phyloP scores from a whole-genome alignment of 306 rosid genomes.

The Cajanus cajan region DNA sequence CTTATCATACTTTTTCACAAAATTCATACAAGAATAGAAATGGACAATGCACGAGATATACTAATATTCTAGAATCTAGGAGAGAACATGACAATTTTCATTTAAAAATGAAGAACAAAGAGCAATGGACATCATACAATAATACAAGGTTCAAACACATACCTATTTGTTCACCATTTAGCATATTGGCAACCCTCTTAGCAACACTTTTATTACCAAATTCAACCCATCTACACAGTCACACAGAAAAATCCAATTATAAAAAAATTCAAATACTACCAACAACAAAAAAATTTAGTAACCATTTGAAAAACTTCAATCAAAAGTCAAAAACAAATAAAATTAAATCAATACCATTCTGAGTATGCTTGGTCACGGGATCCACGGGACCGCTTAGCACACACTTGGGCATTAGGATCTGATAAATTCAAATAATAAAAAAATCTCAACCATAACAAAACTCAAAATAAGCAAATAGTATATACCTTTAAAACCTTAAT shows the following conservation, averaged over 20 bases:
- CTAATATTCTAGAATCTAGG: neutral
- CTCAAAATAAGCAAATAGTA: neutral
- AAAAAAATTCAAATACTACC: neutral
- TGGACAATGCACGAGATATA: neutral
- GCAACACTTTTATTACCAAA: conserved; percentile 72
- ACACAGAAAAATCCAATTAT: conserved; percentile 22
- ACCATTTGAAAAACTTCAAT: conserved; percentile 10
- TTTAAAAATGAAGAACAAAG: neutral
- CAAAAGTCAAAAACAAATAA: conserved; percentile 21
- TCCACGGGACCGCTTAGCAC: conserved; percentile 48
- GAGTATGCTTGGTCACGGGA: conserved; percentile 52
- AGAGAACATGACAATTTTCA: neutral
- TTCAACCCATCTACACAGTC: conserved; percentile 80
- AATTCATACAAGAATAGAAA: neutral
- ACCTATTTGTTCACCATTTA: conserved; percentile 95
- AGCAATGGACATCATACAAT: neutral
- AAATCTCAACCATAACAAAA: neutral
- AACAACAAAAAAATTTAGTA: neutral
- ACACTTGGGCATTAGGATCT: conserved; percentile 49
- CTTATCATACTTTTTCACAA: neutral
- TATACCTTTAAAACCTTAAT: neutral
- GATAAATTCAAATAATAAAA: neutral
- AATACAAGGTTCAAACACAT: conserved; percentile 10
- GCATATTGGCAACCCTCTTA: conserved; percentile 72
- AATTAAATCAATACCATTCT: conserved; percentile 58